Conservation (phyloP, 2,329 filamentous ascomycete species). For the Xylariaceae sp. region DNA sequence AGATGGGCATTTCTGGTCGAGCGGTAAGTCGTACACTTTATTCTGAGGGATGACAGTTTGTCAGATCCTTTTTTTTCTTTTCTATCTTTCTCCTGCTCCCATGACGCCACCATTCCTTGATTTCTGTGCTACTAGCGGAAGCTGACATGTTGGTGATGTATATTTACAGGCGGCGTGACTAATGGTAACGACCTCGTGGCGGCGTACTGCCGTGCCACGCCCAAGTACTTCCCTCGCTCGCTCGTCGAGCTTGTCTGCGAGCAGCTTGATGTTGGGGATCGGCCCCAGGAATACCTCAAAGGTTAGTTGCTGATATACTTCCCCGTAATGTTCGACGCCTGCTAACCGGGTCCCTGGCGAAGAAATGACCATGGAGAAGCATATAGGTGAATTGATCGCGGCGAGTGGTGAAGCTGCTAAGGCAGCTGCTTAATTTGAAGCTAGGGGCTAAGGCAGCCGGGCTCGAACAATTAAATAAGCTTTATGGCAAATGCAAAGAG, state of each 20-base stretch:
- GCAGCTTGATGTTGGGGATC: slow-evolving; percentile 57
- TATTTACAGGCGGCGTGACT: slow-evolving; percentile 56
- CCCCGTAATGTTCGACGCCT: background rate
- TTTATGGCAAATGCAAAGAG: no score
- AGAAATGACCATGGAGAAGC: slow-evolving; percentile 18
- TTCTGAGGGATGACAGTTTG: no score
- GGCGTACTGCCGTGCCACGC: slow-evolving; percentile 55
- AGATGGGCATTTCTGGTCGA: slow-evolving; percentile 62
- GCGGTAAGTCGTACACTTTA: slow-evolving; percentile 53
- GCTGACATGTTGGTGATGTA: slow-evolving; percentile 3
- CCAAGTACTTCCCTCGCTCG: slow-evolving; percentile 50
- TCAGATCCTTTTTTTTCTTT: no score
- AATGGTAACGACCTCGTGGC: slow-evolving; percentile 64
- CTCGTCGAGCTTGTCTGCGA: slow-evolving; percentile 53
- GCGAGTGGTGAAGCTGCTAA: background rate
- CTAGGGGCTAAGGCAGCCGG: no score
- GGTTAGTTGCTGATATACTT: slow-evolving; percentile 37
- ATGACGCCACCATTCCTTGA: no score
- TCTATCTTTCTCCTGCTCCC: no score
- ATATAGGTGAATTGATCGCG: slow-evolving; percentile 11
- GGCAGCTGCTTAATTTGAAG: slow-evolving; percentile 8
- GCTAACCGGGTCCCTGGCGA: background rate
- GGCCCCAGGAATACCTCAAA: slow-evolving; percentile 51
- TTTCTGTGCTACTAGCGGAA: no score
- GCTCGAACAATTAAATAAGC: no score